Evolutionary conservation across 371 early-diverging fungal species (phyloP), one percentile per base, ranked within the genome.

Genomic region (Mortierella sp.): DNA sequence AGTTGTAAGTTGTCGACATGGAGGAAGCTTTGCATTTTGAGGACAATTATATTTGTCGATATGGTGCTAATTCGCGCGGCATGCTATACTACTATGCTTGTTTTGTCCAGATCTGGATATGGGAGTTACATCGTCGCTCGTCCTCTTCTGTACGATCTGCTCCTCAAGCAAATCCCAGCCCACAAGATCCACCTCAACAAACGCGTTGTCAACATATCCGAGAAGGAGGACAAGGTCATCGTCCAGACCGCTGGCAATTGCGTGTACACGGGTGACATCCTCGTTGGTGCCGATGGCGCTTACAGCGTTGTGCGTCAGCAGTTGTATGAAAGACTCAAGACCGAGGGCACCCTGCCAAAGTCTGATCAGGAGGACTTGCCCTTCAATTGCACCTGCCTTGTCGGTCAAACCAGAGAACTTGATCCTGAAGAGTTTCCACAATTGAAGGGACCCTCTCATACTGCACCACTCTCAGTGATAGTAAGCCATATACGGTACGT

Each of bases 231-330:
- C n/a, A 48, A 48, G 5, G 48, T 48, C 9, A 19, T 8, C 13
- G n/a, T 71, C 29, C 29, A 24, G 26, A 41, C 64, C 39, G 29
- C 63, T 24, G 71, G 64, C 40, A 47, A 47, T 10, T 47, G 48
- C 0, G 34, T 40, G 11, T 71, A 71, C 16, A 5, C 26, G 4
- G 71, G 61, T 9, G 71, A 71, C 19, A 63, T 64, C n/a, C 64
- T 71, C 16, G 64, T 71, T 4, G 71, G 71, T 0, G 71, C 71
- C 2, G 71, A 71, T 44, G 71, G 71, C 5, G 71, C 71, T 2
- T 64, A 71, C 26, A 63, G 63, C 22, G 64, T 39, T 13, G 61
- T 71, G 22, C 71, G 71, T 16, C 64, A 71, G 26, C 48, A 37
- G 1, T n/a, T 71, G 0, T 71, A 64, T 29, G 40, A 63, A 26